Conservation (phyloP, 2,329 filamentous ascomycete genomes). For the Aspergillus amoenus region DNA sequence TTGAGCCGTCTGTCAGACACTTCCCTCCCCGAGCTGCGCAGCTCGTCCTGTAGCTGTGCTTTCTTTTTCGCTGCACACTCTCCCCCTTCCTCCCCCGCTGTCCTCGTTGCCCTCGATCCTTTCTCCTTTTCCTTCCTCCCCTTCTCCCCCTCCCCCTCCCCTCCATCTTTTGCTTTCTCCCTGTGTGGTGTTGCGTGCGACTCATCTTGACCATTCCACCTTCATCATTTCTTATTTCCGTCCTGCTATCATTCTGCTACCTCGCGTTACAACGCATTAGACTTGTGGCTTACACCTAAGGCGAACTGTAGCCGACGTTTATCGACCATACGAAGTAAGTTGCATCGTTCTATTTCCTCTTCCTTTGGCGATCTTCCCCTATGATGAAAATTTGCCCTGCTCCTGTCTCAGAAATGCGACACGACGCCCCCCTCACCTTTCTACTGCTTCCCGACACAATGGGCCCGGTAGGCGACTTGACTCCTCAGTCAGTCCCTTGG, state of each 20-base stretch:
- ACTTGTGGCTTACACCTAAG: slow-evolving; percentile 21
- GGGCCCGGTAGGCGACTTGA: neutral
- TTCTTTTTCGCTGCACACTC: slow-evolving; percentile 10
- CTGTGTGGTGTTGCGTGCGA: slow-evolving; percentile 4
- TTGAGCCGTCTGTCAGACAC: slow-evolving; percentile 12
- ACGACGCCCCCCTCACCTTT: neutral
- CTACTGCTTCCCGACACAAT: neutral
- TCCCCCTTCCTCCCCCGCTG: slow-evolving; percentile 6
- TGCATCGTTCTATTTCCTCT: slow-evolving; percentile 10
- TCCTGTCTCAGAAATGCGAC: neutral
- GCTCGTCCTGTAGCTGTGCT: slow-evolving; percentile 10
- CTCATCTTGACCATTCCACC: slow-evolving; percentile 2
- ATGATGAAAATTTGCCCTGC: neutral
- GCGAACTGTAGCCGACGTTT: slow-evolving; percentile 44
- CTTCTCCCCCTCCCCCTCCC: slow-evolving; percentile 4
- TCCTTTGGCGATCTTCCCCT: slow-evolving; percentile 3
- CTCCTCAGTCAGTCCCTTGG: neutral
- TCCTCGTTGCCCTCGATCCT: slow-evolving; percentile 11
- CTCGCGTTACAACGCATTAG: slow-evolving; percentile 15
- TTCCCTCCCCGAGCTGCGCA: slow-evolving; percentile 5
- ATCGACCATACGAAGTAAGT: slow-evolving; percentile 50
- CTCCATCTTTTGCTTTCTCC: neutral
- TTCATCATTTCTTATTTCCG: slow-evolving; percentile 12
- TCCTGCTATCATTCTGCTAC: slow-evolving; percentile 8
- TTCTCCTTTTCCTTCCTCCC: slow-evolving; percentile 3